Percentiles rank a stretch among this genome's conserved stretches.
Evolutionary conservation across 257 asterid species (phyloP).

Genomic region (Solanum arcanum): DNA sequence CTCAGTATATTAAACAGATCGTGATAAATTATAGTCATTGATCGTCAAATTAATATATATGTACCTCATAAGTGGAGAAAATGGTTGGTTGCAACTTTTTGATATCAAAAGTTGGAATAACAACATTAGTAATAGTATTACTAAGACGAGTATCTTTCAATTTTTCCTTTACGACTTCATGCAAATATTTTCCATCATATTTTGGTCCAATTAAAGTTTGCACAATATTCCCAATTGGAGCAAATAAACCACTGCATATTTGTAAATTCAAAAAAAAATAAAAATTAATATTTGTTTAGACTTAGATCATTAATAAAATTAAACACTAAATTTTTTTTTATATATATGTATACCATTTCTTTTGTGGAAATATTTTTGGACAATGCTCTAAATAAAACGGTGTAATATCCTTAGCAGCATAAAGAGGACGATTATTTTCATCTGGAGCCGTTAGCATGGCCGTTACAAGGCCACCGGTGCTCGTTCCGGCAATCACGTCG

Average conservation of each 20-base stretch:
- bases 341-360: not conserved
- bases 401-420: constrained; percentile 42
- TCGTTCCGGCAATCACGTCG: constrained; percentile 56
- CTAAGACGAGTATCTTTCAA: constrained; percentile 21
- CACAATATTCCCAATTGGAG: not conserved
- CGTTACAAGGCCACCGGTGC: constrained; percentile 54
- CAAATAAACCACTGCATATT: constrained; percentile 18
- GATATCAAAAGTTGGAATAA: constrained; percentile 47
- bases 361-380: constrained; percentile 32
- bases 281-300: not conserved
- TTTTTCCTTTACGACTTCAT: constrained; percentile 13
- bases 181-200: constrained; percentile 36
- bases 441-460: constrained; percentile 54
- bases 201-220: constrained; percentile 15
- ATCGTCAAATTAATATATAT: too few relatives aligned
- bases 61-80: constrained; percentile 40
- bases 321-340: too few relatives aligned
- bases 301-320: not conserved
- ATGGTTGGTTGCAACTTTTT: constrained; percentile 31
- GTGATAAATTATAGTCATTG: too few relatives aligned
- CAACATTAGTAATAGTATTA: constrained; percentile 35
- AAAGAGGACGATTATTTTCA: constrained; percentile 37
- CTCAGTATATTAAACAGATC: too few relatives aligned
- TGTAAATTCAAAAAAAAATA: not conserved
- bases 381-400: constrained; percentile 29